Conservation (phyloP, 169 alveolate species). For the Miamiensis avidus region DNA sequence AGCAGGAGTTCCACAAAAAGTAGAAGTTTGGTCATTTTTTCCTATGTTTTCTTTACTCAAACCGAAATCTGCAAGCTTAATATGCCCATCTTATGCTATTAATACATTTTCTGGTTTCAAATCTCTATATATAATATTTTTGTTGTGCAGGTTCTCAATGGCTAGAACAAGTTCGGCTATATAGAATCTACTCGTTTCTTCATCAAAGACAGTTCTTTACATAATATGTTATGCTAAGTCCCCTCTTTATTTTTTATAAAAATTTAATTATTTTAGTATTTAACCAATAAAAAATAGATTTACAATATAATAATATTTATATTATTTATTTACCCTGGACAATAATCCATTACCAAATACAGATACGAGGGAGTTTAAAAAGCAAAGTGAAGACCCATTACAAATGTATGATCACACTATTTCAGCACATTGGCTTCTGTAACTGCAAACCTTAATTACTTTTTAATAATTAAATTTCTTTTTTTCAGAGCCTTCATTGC, state of each 20-base stretch:
- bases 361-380: conserved; percentile 4
- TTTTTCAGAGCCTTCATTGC: conserved; percentile 41
- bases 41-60: conserved; percentile 33
- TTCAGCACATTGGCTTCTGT: conserved; percentile 2
- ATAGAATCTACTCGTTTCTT: conserved; percentile 41
- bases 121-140: conserved; percentile 60
- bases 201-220: conserved; percentile 16
- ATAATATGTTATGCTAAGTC: conserved; percentile 42
- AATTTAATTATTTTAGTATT: no score
- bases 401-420: conserved; percentile 9
- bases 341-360: conserved; percentile 16
- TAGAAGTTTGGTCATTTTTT: conserved; percentile 36
- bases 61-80: conserved; percentile 59
- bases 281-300: not conserved
- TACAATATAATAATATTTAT: no score
- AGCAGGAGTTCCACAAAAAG: conserved; percentile 64
- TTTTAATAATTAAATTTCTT: not conserved
- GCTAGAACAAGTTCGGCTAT: conserved; percentile 54
- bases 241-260: conserved; percentile 23
- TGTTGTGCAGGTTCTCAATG: conserved; percentile 49
- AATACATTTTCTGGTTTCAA: conserved; percentile 65
- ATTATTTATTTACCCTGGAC: conserved; percentile 14
- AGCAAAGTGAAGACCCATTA: conserved; percentile 3
- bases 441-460: not conserved
- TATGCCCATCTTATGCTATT: conserved; percentile 48